These are phyloP conservation scores for Wickerhamiella parazyma DNA, from an alignment of 805 yeast genomes.

Conservation along the genomic window DNA sequence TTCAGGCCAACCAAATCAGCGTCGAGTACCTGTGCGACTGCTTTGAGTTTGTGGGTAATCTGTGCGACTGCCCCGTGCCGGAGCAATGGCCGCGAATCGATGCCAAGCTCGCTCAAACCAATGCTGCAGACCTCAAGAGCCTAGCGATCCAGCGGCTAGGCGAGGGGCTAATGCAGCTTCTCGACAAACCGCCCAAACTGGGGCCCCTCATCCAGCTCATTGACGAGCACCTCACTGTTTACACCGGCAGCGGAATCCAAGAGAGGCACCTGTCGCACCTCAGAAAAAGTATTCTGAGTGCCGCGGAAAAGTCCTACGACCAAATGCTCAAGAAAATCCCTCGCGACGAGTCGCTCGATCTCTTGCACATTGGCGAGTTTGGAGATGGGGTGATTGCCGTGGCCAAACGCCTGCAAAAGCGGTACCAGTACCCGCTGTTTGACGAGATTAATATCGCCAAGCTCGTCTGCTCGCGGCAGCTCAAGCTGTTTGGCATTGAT, in stretches of 20 bases:
- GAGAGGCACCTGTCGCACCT: conserved; percentile 33
- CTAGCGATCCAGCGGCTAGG: conserved; percentile 35
- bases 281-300: conserved; percentile 26
- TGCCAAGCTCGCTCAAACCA: conserved; percentile 2
- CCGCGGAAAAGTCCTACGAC: conserved; percentile 35
- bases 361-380: conserved; percentile 43
- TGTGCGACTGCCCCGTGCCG: conserved; percentile 2
- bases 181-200: conserved; percentile 42
- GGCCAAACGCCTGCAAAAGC: conserved; percentile 40
- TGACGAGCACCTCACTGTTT: conserved; percentile 38
- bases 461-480: conserved; percentile 23
- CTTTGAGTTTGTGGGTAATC: conserved; percentile 1
- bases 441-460: conserved; percentile 41
- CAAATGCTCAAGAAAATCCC: conserved; percentile 40
- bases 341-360: conserved; percentile 38
- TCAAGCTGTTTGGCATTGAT: conserved; percentile 24
- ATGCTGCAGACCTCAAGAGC: conserved; percentile 32
- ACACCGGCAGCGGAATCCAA: conserved; percentile 29
- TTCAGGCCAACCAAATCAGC: not conserved
- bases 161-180: conserved; percentile 27
- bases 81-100: conserved; percentile 13
- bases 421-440: conserved; percentile 48
- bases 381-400: conserved; percentile 40
- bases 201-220: conserved; percentile 39
- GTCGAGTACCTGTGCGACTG: conserved; percentile 5